Percentiles rank a stretch among this genome's conserved stretches.
These are phyloP conservation scores for Ettlia oleoabundans DNA, from an alignment of 139 green algal genomes.

Conservation along the genomic window DNA sequence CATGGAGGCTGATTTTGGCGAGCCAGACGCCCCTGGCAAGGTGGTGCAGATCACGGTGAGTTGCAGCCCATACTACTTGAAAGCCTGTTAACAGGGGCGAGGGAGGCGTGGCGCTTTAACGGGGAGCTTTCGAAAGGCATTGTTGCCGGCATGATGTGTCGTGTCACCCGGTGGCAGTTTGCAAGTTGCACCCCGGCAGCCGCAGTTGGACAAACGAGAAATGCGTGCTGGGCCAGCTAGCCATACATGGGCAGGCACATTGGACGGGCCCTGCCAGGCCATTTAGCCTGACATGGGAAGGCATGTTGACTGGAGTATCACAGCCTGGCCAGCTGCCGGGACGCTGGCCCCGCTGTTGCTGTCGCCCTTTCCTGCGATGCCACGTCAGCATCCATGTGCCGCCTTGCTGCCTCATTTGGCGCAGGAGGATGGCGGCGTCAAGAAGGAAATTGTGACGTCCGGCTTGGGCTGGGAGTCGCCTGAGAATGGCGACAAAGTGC, in stretches of 20 bases:
- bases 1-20: slow-evolving; percentile 3
- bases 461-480: slow-evolving; percentile 86
- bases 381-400: neutral
- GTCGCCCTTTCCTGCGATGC: neutral
- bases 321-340: neutral
- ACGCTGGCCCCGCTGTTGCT: neutral
- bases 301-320: too few relatives aligned
- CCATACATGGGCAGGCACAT: too few relatives aligned
- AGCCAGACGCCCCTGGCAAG: slow-evolving; percentile 36
- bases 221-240: too few relatives aligned
- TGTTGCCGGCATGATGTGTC: too few relatives aligned
- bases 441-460: slow-evolving; percentile 83
- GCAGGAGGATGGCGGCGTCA: slow-evolving; percentile 83
- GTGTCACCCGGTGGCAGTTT: too few relatives aligned
- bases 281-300: too few relatives aligned
- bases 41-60: slow-evolving; percentile 47
- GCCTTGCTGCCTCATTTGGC: neutral
- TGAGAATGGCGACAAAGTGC: slow-evolving; percentile 82
- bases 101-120: neutral
- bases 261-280: too few relatives aligned
- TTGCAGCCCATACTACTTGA: neutral
- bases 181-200: too few relatives aligned
- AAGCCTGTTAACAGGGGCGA: neutral
- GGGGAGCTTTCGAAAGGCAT: too few relatives aligned
- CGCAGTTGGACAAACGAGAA: too few relatives aligned